phyloP scores from a whole-genome alignment of 495 filamentous ascomycete species.

The Xylaria castorea region DNA sequence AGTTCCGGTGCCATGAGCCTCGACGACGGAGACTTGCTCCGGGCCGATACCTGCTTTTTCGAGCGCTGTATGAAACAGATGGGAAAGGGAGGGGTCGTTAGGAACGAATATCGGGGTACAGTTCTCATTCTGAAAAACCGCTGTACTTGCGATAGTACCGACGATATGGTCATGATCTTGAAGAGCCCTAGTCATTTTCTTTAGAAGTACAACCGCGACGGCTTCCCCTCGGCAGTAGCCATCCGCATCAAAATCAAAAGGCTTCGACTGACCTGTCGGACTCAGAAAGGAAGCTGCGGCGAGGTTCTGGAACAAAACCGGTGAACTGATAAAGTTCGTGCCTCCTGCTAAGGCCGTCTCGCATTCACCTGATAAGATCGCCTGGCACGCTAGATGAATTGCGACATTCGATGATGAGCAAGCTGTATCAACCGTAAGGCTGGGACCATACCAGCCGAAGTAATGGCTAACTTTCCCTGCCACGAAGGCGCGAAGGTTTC shows the following conservation, averaged over 20 bases:
- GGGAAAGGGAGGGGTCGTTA: constrained; percentile 32
- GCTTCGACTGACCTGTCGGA: constrained; percentile 52
- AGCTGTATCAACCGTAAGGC: constrained; percentile 57
- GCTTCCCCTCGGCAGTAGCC: constrained; percentile 71
- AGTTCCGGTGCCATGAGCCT: constrained; percentile 53
- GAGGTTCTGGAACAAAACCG: constrained; percentile 34
- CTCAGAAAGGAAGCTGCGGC: constrained; percentile 45
- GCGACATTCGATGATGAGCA: constrained; percentile 54
- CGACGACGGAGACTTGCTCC: constrained; percentile 37
- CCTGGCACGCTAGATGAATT: constrained; percentile 47
- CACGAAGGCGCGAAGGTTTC: neutral
- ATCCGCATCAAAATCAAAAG: constrained; percentile 67
- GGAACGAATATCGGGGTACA: constrained; percentile 45
- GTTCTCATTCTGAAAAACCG: constrained; percentile 55
- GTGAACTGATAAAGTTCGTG: constrained; percentile 5
- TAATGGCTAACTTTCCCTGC: constrained; percentile 39
- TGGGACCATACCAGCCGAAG: constrained; percentile 56
- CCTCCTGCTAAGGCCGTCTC: constrained; percentile 44
- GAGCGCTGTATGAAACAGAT: constrained; percentile 29
- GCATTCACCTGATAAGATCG: constrained; percentile 47
- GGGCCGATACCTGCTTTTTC: constrained; percentile 26
- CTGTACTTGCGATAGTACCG: constrained; percentile 59
- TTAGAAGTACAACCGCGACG: constrained; percentile 63
- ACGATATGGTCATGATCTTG: constrained; percentile 66
- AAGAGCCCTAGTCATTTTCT: constrained; percentile 63